Percentiles rank a stretch among this genome's conserved stretches.
Evolutionary conservation across 2,329 filamentous ascomycete species (phyloP).

Genomic region (Aspergillus viridinutans): DNA sequence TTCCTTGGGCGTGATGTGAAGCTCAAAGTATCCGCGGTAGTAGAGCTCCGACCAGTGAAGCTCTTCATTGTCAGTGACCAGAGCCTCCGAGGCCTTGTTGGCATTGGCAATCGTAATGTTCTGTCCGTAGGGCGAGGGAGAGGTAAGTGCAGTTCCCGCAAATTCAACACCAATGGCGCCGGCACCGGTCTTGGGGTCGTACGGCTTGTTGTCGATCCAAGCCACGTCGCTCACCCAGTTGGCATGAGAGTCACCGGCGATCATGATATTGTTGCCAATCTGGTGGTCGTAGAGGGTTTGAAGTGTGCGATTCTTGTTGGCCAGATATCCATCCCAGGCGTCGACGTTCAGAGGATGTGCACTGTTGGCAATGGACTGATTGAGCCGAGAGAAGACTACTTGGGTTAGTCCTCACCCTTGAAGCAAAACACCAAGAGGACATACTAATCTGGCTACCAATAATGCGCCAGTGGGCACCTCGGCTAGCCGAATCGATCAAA

Average conservation of each 20-base stretch:
- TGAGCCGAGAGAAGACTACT: background rate
- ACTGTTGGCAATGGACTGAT: slow-evolving; percentile 27
- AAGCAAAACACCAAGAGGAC: slow-evolving; percentile 11
- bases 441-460: slow-evolving; percentile 62
- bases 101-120: slow-evolving; percentile 50
- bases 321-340: slow-evolving; percentile 62
- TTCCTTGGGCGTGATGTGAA: slow-evolving; percentile 54
- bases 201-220: slow-evolving; percentile 52
- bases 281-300: slow-evolving; percentile 62
- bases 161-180: slow-evolving; percentile 61
- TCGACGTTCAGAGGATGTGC: slow-evolving; percentile 52
- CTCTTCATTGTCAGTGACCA: slow-evolving; percentile 51
- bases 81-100: slow-evolving; percentile 41
- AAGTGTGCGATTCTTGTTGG: slow-evolving; percentile 68
- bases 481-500: slow-evolving; percentile 54
- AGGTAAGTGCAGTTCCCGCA: slow-evolving; percentile 64
- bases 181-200: slow-evolving; percentile 51
- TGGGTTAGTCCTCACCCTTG: slow-evolving; percentile 2
- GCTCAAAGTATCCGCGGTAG: slow-evolving; percentile 69
- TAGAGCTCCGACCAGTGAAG: slow-evolving; percentile 71
- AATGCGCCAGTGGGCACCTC: slow-evolving; percentile 67
- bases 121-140: slow-evolving; percentile 54
- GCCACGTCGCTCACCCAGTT: slow-evolving; percentile 61
- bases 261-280: slow-evolving; percentile 69
- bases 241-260: slow-evolving; percentile 66